These are phyloP conservation scores for Termitomyces heimii DNA, from an alignment of 768 basidiomycete genomes.

Conservation along the genomic window DNA sequence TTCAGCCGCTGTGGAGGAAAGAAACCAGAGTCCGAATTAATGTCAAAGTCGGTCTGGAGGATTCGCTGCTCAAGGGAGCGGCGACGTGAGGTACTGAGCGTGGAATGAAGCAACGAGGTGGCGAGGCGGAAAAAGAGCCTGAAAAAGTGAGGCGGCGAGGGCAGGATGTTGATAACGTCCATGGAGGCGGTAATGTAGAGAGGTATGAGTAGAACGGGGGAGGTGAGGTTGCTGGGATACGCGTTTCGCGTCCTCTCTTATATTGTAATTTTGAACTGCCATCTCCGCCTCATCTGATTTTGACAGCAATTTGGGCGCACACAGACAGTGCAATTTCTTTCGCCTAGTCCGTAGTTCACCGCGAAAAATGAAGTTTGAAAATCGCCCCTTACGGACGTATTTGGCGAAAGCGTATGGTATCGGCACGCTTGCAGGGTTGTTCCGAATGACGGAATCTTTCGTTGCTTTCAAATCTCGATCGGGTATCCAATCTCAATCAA, in stretches of 20 bases:
- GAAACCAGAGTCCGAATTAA: slow-evolving; percentile 72
- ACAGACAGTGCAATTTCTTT: slow-evolving; percentile 8
- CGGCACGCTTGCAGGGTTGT: slow-evolving; percentile 13
- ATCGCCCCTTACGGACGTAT: slow-evolving; percentile 20
- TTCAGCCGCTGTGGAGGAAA: slow-evolving; percentile 65
- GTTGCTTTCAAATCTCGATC: slow-evolving; percentile 15
- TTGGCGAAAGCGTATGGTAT: slow-evolving; percentile 10
- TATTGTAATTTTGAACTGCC: slow-evolving; percentile 8
- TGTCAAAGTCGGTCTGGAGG: slow-evolving; percentile 44
- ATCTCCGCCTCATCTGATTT: slow-evolving; percentile 17
- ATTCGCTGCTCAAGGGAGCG: slow-evolving; percentile 24
- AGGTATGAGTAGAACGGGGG: background rate
- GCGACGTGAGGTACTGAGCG: slow-evolving; percentile 26
- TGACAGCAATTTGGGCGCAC: slow-evolving; percentile 10
- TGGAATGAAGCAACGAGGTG: slow-evolving; percentile 39
- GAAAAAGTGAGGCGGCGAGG: slow-evolving; percentile 47
- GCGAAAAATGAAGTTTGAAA: slow-evolving; percentile 4
- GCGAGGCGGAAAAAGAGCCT: slow-evolving; percentile 41
- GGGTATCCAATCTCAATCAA: slow-evolving; percentile 11
- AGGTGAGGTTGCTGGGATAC: background rate
- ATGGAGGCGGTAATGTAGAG: slow-evolving; percentile 18
- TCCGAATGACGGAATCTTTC: slow-evolving; percentile 28
- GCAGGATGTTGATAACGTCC: slow-evolving; percentile 41
- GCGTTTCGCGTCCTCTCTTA: slow-evolving; percentile 11
- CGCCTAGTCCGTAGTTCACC: slow-evolving; percentile 11